Conservation (phyloP, 257 asterid species). For the Solanum habrochaites region DNA sequence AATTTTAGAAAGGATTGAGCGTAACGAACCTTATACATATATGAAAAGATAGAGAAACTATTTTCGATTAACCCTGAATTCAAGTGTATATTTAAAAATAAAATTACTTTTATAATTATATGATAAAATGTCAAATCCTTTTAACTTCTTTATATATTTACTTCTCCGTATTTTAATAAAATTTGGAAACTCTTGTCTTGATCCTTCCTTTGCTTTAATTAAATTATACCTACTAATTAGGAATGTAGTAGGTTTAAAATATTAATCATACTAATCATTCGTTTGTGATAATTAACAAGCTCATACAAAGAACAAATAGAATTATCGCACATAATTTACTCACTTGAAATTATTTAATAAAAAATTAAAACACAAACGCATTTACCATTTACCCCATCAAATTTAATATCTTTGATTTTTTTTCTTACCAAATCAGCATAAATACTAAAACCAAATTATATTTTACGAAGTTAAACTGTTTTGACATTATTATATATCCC, state of each 20-base stretch:
- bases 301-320: not conserved
- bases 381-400: not conserved
- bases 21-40: no score
- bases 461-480: not conserved
- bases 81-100: not conserved
- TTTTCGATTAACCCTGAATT: not conserved
- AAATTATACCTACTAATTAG: not conserved
- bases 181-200: not conserved
- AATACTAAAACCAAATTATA: not conserved
- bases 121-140: not conserved
- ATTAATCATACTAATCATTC: not conserved
- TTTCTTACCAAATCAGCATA: not conserved
- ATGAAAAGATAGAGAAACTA: rapidly evolving
- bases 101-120: not conserved
- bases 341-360: not conserved
- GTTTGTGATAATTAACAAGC: not conserved
- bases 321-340: not conserved
- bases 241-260: not conserved
- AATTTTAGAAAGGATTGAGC: not conserved
- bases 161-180: not conserved
- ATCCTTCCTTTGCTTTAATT: not conserved
- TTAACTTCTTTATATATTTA: not conserved
- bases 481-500: not conserved
- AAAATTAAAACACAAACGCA: not conserved
- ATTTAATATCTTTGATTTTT: not conserved